phyloP scores from a whole-genome alignment of 257 asterid species.

The Fraxinus cuspidata region DNA sequence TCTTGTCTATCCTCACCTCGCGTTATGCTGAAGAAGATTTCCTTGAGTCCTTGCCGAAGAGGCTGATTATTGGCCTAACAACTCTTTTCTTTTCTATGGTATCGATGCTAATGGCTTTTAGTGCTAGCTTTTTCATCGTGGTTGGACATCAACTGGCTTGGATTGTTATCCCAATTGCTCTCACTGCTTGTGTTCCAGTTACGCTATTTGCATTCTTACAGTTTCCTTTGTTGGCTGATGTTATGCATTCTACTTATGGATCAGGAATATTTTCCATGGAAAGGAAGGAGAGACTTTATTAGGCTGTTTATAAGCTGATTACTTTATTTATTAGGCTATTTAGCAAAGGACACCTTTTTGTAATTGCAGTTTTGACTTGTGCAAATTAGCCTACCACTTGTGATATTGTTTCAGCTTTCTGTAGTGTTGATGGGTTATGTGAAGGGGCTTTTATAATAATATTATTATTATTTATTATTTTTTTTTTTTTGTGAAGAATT shows the following conservation, averaged over 20 bases:
- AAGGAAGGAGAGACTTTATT: too few relatives aligned
- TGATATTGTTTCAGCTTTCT: too few relatives aligned
- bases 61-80: slow-evolving; percentile 35
- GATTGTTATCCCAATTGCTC: slow-evolving; percentile 28
- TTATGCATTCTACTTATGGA: slow-evolving; percentile 33
- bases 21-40: slow-evolving; percentile 47
- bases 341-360: too few relatives aligned
- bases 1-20: slow-evolving; percentile 43
- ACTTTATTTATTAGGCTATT: too few relatives aligned
- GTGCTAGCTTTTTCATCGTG: slow-evolving; percentile 35
- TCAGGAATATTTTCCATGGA: slow-evolving; percentile 25
- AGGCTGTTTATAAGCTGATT: too few relatives aligned
- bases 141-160: slow-evolving; percentile 26
- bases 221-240: slow-evolving; percentile 38
- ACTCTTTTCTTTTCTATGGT: slow-evolving; percentile 27
- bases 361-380: too few relatives aligned
- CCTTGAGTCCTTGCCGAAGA: slow-evolving; percentile 13
- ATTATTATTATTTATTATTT: too few relatives aligned
- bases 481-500: too few relatives aligned
- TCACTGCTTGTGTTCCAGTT: slow-evolving; percentile 33
- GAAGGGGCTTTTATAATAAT: too few relatives aligned
- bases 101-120: slow-evolving; percentile 31
- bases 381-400: too few relatives aligned
- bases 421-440: too few relatives aligned
- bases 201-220: slow-evolving; percentile 33